These are phyloP conservation scores for Cercospora nicotianae DNA, from an alignment of 2,329 filamentous ascomycete genomes.

Conservation along the genomic window DNA sequence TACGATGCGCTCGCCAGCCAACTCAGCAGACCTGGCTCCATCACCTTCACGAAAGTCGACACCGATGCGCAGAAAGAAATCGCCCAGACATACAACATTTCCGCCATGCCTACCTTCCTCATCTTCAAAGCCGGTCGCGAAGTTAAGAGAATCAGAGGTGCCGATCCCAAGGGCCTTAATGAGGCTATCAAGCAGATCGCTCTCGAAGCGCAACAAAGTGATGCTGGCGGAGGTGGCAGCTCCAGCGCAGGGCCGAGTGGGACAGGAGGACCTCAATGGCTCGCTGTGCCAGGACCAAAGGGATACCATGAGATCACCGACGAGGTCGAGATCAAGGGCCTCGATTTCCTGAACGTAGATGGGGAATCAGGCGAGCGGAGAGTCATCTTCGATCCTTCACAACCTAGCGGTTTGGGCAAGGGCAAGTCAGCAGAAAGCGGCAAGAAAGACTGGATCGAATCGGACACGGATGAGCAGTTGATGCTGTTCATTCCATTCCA, in stretches of 20 bases:
- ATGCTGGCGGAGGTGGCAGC: constrained; percentile 22
- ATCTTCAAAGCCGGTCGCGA: constrained; percentile 54
- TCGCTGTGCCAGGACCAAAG: constrained; percentile 71
- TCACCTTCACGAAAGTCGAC: constrained; percentile 87
- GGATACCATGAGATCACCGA: constrained; percentile 83
- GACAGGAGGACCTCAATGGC: constrained; percentile 59
- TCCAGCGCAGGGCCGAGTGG: constrained; percentile 45
- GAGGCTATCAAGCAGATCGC: constrained; percentile 70
- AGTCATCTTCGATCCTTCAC: constrained; percentile 68
- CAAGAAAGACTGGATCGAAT: constrained; percentile 81
- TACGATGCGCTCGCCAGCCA: constrained; percentile 74
- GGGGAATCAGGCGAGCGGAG: constrained; percentile 71
- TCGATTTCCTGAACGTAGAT: constrained; percentile 87
- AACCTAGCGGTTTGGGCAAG: constrained; percentile 63
- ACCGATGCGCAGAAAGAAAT: constrained; percentile 75
- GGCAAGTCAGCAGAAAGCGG: constrained; percentile 56
- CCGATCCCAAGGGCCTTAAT: constrained; percentile 69
- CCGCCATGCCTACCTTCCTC: constrained; percentile 86
- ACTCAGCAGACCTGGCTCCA: constrained; percentile 68
- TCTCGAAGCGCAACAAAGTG: constrained; percentile 56
- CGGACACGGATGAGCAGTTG: constrained; percentile 94
- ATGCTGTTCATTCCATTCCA: constrained; percentile 92
- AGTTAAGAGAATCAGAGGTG: constrained; percentile 54
- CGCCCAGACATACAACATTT: constrained; percentile 70
- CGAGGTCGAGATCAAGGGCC: constrained; percentile 72